Evolutionary conservation across 2,329 filamentous ascomycete species (phyloP), one percentile per base, ranked within the genome.

Genomic region (Exophiala phaeomuriformis): DNA sequence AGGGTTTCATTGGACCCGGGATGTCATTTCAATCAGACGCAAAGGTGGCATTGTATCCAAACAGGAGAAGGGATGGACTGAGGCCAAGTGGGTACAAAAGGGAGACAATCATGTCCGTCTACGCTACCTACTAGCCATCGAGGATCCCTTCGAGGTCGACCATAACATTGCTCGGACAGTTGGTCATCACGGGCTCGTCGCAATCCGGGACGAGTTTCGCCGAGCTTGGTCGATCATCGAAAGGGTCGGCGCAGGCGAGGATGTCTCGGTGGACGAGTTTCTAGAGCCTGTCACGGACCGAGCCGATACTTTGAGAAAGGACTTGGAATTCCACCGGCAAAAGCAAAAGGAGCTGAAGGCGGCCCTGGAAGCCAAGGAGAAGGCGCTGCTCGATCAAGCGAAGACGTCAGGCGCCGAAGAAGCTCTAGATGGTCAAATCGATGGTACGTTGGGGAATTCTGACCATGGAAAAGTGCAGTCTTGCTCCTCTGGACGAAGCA

Each of bases 151-250:
- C 64, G 89, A 95, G 71, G 71, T 83, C 1, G 84, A 89, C 39
- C 89, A 95, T 69, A 96, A 95, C 63, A 86, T 95, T 33, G 90
- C 87, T 2, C 77, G 88, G 47, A 95, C 89, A 0, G 89, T 95
- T 1, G 90, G 85, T 4, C 86, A 91, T 64, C 80, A 83, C 56
- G 88, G 89, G 1, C 88, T 95, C 58, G 84, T 88, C 1, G 79
- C 84, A 0, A 93, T 95, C 55, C 77, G 88, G 39, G 85, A 93
- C 63, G 89, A 95, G 69, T 93, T 95, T 64, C 79, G 88, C 12
- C 79, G 89, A 19, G 88, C 88, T 2, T 87, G 86, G 80, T 75
- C 80, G 35, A 85, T 94, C 53, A 56, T 63, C 28, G 55, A 57
- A 12, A 59, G 29, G 37, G 49, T 62, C 37, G 59, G 56, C 8